Evolutionary conservation across 129 eudicot species (phyloP).

Genomic region (Centaurea solstitialis): DNA sequence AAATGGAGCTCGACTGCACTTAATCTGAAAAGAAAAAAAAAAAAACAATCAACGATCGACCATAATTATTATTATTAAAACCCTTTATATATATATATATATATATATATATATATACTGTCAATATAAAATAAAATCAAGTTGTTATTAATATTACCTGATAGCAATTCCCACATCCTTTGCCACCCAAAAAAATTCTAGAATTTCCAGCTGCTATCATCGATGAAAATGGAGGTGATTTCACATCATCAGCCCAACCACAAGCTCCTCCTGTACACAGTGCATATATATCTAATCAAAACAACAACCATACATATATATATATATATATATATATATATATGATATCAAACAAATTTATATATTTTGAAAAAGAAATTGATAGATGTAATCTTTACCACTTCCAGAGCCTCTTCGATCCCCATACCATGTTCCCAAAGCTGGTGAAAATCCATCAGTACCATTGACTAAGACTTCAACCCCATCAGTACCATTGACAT

Average conservation of each 20-base stretch:
- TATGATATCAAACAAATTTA: not conserved
- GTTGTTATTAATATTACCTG: constrained; percentile 3
- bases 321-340: too few relatives aligned
- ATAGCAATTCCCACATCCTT: constrained; percentile 47
- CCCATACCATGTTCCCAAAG: constrained; percentile 54
- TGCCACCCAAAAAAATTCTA: constrained; percentile 26
- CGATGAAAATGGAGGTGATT: constrained; percentile 25
- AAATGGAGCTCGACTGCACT: constrained; percentile 22
- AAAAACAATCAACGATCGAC: too few relatives aligned
- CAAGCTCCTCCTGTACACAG: constrained; percentile 47
- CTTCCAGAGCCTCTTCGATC: constrained; percentile 33
- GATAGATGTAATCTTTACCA: constrained; percentile 19
- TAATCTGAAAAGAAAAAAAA: constrained; percentile 36
- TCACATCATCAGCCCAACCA: constrained; percentile 37
- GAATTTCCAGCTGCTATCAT: constrained; percentile 44
- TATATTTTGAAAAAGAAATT: not conserved
- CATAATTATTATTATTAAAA: too few relatives aligned
- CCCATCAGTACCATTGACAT: not conserved
- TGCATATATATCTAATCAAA: too few relatives aligned
- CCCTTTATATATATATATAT: too few relatives aligned
- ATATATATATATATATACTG: too few relatives aligned
- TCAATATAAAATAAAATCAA: too few relatives aligned
- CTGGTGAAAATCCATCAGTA: constrained; percentile 23
- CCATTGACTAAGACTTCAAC: not conserved
- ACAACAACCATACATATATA: too few relatives aligned